Conservation (phyloP, 2,329 filamentous ascomycete species). For the Gnomoniopsis sp. region DNA sequence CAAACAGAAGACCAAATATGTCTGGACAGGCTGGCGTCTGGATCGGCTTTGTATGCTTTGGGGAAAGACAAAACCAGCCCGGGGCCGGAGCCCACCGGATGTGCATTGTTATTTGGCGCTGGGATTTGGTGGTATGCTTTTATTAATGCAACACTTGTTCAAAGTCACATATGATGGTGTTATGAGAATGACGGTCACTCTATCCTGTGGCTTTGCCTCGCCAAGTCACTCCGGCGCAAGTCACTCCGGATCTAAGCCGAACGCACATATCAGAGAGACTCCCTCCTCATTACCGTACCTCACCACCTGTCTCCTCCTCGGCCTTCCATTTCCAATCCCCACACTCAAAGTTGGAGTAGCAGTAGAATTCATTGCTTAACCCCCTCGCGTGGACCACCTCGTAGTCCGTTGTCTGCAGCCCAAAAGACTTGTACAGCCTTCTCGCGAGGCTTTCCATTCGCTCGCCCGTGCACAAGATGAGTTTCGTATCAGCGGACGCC, state of each 20-base stretch:
- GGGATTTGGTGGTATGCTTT: neutral
- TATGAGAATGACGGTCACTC: neutral
- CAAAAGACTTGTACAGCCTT: conserved; percentile 64
- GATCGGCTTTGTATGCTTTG: neutral
- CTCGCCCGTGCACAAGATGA: conserved; percentile 76
- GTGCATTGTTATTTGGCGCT: conserved; percentile 3
- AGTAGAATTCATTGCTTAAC: conserved; percentile 77
- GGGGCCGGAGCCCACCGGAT: neutral
- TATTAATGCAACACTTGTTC: neutral
- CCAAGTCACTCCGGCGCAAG: no score
- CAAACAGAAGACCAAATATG: neutral
- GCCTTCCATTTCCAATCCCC: conserved; percentile 44
- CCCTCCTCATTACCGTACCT: neutral
- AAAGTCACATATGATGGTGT: neutral
- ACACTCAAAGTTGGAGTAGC: conserved; percentile 75
- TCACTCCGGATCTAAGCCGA: no score
- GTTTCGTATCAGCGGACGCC: conserved; percentile 22
- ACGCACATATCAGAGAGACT: neutral
- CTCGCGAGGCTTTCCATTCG: conserved; percentile 63
- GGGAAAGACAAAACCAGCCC: conserved; percentile 1
- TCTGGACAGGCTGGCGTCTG: neutral
- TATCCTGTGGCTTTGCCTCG: neutral
- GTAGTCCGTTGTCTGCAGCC: conserved; percentile 63
- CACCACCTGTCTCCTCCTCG: conserved; percentile 10
- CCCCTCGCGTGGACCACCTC: conserved; percentile 67